These are phyloP conservation scores for Peterozyma xylosa DNA, from an alignment of 805 yeast genomes.

Conservation along the genomic window DNA sequence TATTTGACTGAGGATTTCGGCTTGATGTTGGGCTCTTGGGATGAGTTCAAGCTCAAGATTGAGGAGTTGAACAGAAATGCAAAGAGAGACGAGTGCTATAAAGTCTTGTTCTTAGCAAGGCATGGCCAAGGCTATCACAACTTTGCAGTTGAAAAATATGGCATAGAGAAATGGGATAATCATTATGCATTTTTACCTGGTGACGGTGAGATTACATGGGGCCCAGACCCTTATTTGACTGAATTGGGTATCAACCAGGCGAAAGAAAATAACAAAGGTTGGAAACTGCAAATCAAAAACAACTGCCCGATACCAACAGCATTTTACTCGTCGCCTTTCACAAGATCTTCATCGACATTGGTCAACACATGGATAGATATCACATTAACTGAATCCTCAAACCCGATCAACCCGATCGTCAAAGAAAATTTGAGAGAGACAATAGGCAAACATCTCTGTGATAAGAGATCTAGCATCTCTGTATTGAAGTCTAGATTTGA, in stretches of 20 bases:
- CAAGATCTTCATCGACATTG: conserved; percentile 54
- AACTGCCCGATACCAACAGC: conserved; percentile 50
- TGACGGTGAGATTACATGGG: conserved; percentile 49
- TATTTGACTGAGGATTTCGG: conserved; percentile 38
- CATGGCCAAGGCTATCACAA: conserved; percentile 72
- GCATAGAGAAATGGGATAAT: conserved; percentile 46
- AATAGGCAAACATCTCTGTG: conserved; percentile 53
- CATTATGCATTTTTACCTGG: conserved; percentile 46
- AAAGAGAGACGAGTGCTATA: conserved; percentile 30
- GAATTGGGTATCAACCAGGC: conserved; percentile 51
- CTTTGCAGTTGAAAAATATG: conserved; percentile 44
- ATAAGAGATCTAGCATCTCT: conserved; percentile 38
- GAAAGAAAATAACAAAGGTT: conserved; percentile 32
- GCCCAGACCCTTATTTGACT: conserved; percentile 56
- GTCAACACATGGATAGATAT: conserved; percentile 41
- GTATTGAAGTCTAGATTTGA: conserved; percentile 30
- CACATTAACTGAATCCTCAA: conserved; percentile 16
- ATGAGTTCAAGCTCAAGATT: conserved; percentile 23
- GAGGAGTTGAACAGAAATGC: conserved; percentile 27
- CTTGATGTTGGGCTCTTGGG: conserved; percentile 32
- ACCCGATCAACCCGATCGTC: conserved; percentile 16
- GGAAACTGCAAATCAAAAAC: conserved; percentile 32
- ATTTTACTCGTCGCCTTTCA: conserved; percentile 57
- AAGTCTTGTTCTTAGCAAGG: conserved; percentile 47
- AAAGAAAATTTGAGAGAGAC: conserved; percentile 53